Percentiles rank a stretch among this genome's conserved stretches.
phyloP scores from a whole-genome alignment of 208 protist genomes.

The Crithidia thermophila region DNA sequence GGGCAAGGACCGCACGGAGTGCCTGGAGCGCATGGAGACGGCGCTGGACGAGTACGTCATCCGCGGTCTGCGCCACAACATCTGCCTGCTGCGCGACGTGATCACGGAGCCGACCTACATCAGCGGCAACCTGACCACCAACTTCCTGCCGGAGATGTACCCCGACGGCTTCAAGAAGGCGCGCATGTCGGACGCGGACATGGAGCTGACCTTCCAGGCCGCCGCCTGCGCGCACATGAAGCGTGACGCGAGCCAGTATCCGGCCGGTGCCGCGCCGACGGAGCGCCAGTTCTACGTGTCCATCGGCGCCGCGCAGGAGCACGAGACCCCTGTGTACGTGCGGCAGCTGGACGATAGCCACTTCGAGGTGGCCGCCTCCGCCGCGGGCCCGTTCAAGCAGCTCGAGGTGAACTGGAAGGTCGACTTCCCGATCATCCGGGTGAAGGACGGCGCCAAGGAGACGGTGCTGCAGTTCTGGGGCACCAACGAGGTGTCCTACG shows the following conservation, averaged over 20 bases:
- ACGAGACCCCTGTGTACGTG: conserved; percentile 30
- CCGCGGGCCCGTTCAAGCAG: conserved; percentile 23
- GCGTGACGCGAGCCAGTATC: conserved; percentile 25
- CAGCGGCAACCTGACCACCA: conserved; percentile 72
- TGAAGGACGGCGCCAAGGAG: conserved; percentile 33
- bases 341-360: conserved; percentile 22
- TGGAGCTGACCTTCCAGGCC: conserved; percentile 23
- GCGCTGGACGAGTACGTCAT: conserved; percentile 90
- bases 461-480: conserved; percentile 44
- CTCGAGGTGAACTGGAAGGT: conserved; percentile 35
- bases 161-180: conserved; percentile 45
- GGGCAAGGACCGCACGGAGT: conserved; percentile 70
- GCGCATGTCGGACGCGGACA: conserved; percentile 27
- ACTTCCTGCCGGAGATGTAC: conserved; percentile 71
- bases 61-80: conserved; percentile 93
- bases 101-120: conserved; percentile 67
- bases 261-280: conserved; percentile 6
- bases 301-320: conserved; percentile 28
- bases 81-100: conserved; percentile 67
- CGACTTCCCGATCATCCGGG: conserved; percentile 39
- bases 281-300: conserved; percentile 30
- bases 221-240: conserved; percentile 30
- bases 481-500: conserved; percentile 46
- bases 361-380: conserved; percentile 33
- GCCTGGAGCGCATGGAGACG: conserved; percentile 66